These are phyloP conservation scores for Clavispora santaluciae DNA, from an alignment of 805 yeast genomes.

Conservation along the genomic window DNA sequence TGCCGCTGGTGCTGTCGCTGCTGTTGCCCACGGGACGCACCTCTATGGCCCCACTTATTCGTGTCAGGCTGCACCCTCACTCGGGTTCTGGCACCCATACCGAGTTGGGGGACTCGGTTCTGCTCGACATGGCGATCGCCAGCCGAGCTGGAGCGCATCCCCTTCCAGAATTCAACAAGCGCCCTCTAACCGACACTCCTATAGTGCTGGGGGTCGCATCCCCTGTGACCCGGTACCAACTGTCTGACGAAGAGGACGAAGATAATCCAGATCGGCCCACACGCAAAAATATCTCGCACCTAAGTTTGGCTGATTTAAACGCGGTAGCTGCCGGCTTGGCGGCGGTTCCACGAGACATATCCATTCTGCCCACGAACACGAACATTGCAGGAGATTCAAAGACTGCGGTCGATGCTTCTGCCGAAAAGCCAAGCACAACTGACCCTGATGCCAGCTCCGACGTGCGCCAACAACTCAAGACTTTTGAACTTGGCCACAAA, in stretches of 20 bases:
- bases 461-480: too few relatives aligned
- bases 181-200: slow-evolving; percentile 76
- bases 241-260: slow-evolving; percentile 25
- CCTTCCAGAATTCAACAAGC: slow-evolving; percentile 58
- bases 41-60: slow-evolving; percentile 2
- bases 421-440: too few relatives aligned
- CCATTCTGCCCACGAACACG: not conserved
- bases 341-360: not conserved
- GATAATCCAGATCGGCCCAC: slow-evolving; percentile 18
- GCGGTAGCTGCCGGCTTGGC: slow-evolving; percentile 9
- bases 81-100: slow-evolving; percentile 7
- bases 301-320: slow-evolving; percentile 32
- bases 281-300: slow-evolving; percentile 33
- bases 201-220: slow-evolving; percentile 53
- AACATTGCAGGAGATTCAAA: too few relatives aligned
- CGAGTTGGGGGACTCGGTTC: slow-evolving; percentile 12
- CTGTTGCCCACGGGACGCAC: too few relatives aligned
- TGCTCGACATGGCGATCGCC: slow-evolving; percentile 10
- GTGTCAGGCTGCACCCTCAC: not conserved
- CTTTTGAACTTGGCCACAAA: too few relatives aligned
- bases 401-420: too few relatives aligned
- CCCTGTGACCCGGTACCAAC: slow-evolving; percentile 36
- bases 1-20: too few relatives aligned
- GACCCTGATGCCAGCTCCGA: too few relatives aligned
- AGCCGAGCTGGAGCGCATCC: slow-evolving; percentile 9